Evolutionary conservation across 2,329 filamentous ascomycete genomes (phyloP).

Genomic region (Westerdykella aurantiaca): DNA sequence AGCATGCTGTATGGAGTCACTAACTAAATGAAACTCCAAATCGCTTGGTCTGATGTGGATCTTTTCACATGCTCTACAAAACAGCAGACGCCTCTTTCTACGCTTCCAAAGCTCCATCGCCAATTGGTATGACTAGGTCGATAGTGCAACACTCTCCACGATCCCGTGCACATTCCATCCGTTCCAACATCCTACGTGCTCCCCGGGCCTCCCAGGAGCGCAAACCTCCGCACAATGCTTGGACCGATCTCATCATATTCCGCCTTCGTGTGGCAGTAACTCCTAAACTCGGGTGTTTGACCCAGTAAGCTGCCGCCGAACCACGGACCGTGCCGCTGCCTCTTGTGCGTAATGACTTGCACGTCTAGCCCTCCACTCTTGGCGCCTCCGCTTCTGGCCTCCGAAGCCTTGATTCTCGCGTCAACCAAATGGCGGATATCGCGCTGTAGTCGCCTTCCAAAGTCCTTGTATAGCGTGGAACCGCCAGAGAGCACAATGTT

Average conservation of each 20-base stretch:
- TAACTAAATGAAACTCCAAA: too few species aligned
- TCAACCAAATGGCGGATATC: slow-evolving; percentile 97
- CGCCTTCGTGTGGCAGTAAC: slow-evolving; percentile 81
- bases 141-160: too few species aligned
- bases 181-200: slow-evolving; percentile 50
- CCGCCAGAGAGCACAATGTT: slow-evolving; percentile 98
- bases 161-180: too few species aligned
- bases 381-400: slow-evolving; percentile 83
- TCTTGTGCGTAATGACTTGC: slow-evolving; percentile 94
- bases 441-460: slow-evolving; percentile 88
- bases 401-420: slow-evolving; percentile 83
- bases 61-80: too few species aligned
- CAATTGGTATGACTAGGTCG: too few species aligned
- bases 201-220: slow-evolving; percentile 84
- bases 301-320: slow-evolving; percentile 95
- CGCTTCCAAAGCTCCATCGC: too few species aligned
- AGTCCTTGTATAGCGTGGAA: slow-evolving; percentile 97
- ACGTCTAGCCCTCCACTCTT: slow-evolving; percentile 93
- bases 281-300: slow-evolving; percentile 96
- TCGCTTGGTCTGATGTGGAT: too few species aligned
- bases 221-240: slow-evolving; percentile 91
- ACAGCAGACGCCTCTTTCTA: too few species aligned
- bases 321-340: slow-evolving; percentile 96
- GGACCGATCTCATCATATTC: slow-evolving; percentile 90
- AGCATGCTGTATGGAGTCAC: too few species aligned